Base-by-base conservation (phyloP, 345 rosid genomes). In the Dipteronia sinensis region DNA sequence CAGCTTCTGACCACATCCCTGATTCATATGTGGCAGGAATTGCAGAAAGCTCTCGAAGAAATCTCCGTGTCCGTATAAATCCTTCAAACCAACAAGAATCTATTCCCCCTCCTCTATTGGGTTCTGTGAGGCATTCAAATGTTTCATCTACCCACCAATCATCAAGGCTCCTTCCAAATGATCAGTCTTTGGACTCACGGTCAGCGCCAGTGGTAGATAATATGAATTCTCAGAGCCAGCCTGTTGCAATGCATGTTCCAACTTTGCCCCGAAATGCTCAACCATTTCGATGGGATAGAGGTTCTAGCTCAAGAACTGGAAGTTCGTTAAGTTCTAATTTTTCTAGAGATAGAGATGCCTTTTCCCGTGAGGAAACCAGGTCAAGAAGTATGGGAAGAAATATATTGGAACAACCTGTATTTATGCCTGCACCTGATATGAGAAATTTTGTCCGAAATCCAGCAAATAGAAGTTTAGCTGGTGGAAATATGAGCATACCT, bases 251-350 rank as follows among this genome's bases (percentile, higher is more conserved):
- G 72, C 88, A 84, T 73, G 85, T 85, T 78, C 93, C 91, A 23
- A 70, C 79, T 78, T 73, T 89, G 81, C 89, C 89, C 16, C 90
- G 79, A 72, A 86, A 81, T 75, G 81, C 82, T 74, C 92, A 79
- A 25, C 71, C 94, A 73, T 80, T 87, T 79, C 81, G 89, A 65
- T 89, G 92, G 93, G 87, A 67, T 79, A 86, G 82, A 78, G 82
- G 77, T 81, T 80, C 92, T 70, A 87, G 86, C 47, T 78, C 84
- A 22, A 79, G 92, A 78, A 27, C 78, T 22, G 83, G 73, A 42
- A 78, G 84, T 72, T 82, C 91, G 38, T 81, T 83, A 15, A 81
- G 74, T 83, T 77, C 91, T 63, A 80, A 82, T 49, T 53, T 75
- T 64, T 62, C 89, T 44, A 74, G 81, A 70, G 89, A 82, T 47